Conservation (phyloP, 352 stramenopile genomes). For the Pythium volutum region DNA sequence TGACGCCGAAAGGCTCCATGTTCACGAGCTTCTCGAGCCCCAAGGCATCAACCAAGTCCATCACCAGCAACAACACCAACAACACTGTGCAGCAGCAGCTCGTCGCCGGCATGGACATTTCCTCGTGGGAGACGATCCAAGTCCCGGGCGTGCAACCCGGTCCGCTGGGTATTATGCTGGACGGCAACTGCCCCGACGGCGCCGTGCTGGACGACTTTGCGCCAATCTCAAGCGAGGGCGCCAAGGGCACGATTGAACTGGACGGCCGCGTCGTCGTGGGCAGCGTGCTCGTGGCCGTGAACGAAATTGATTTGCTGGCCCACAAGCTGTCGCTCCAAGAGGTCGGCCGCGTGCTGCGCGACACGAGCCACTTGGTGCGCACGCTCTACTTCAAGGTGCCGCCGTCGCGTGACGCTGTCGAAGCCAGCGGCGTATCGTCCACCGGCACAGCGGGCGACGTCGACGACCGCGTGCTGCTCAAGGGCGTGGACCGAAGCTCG, state of each 20-base stretch:
- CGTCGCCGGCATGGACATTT: constrained; percentile 28
- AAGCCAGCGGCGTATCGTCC: constrained; percentile 7
- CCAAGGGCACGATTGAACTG: constrained; percentile 45
- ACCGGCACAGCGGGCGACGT: constrained; percentile 7
- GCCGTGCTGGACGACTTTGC: constrained; percentile 62
- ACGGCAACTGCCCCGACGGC: constrained; percentile 32
- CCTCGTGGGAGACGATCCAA: constrained; percentile 34
- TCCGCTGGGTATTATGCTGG: constrained; percentile 58
- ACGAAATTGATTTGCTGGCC: constrained; percentile 47
- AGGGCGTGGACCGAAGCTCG: constrained; percentile 22
- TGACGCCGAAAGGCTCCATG: constrained; percentile 12
- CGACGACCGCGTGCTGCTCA: constrained; percentile 26
- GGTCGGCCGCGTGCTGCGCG: constrained; percentile 44
- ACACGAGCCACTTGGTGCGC: constrained; percentile 39
- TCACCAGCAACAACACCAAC: too few species aligned
- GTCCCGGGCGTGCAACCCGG: constrained; percentile 43
- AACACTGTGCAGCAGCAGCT: neutral
- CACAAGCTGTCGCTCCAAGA: constrained; percentile 39
- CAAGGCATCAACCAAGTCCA: constrained; percentile 8
- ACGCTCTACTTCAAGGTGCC: constrained; percentile 46
- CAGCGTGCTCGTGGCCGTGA: constrained; percentile 58
- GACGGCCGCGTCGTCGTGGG: constrained; percentile 39
- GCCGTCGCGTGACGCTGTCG: constrained; percentile 5
- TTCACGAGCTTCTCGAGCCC: constrained; percentile 23
- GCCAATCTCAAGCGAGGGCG: constrained; percentile 22